Conservation (phyloP, 805 yeast species). For the Tetrapisispora fleetii region DNA sequence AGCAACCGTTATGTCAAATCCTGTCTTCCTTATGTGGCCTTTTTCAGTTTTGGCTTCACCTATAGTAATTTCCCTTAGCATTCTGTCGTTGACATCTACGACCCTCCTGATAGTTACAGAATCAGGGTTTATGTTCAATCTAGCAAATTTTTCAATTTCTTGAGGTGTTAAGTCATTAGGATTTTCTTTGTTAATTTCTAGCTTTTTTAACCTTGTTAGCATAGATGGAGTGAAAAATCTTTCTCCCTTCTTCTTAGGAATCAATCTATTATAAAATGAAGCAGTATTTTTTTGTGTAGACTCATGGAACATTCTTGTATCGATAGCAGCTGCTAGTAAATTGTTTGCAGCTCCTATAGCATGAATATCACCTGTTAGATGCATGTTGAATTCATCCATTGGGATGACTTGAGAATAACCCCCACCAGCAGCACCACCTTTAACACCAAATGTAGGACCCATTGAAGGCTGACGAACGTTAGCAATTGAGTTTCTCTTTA, state of each 20-base stretch:
- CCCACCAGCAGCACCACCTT: constrained; percentile 99
- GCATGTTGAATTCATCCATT: constrained; percentile 98
- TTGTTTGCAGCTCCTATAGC: constrained; percentile 93
- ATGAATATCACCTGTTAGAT: constrained; percentile 94
- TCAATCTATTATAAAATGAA: constrained; percentile 75
- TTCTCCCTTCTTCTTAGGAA: constrained; percentile 74
- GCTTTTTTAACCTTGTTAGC: constrained; percentile 61
- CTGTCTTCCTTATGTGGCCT: constrained; percentile 75
- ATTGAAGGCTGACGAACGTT: constrained; percentile 95
- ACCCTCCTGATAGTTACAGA: constrained; percentile 89
- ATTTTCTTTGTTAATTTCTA: constrained; percentile 73
- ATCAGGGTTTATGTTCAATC: constrained; percentile 81
- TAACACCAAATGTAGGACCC: constrained; percentile 98
- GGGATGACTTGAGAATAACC: constrained; percentile 97
- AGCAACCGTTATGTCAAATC: constrained; percentile 94
- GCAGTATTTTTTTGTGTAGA: constrained; percentile 66
- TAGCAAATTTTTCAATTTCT: constrained; percentile 65
- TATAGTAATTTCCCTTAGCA: constrained; percentile 76
- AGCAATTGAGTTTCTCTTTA: constrained; percentile 75
- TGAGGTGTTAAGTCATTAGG: constrained; percentile 74
- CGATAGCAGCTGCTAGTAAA: constrained; percentile 91
- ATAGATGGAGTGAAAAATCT: constrained; percentile 73
- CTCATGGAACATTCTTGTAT: constrained; percentile 95
- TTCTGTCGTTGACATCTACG: constrained; percentile 88
- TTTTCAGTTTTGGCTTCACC: constrained; percentile 93